These are phyloP conservation scores for Mucor indicus DNA, from an alignment of 371 early-diverging fungal genomes.

Conservation along the genomic window DNA sequence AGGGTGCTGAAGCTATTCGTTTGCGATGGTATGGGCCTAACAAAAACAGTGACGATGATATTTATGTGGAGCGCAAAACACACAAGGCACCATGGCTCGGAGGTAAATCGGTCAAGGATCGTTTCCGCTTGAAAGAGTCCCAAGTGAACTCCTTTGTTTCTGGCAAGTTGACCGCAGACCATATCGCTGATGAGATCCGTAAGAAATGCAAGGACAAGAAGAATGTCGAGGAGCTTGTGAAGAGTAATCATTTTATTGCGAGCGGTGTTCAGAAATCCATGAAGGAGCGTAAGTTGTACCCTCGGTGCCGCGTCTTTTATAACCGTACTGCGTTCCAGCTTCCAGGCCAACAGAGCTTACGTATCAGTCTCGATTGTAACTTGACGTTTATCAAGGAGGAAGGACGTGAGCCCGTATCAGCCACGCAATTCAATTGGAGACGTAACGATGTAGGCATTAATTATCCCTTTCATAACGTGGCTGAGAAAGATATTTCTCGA, in stretches of 20 bases:
- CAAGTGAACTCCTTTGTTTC: conserved; percentile 79
- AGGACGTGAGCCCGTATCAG: neutral
- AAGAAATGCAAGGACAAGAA: conserved; percentile 48
- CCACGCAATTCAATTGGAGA: conserved; percentile 70
- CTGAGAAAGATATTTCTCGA: conserved; percentile 73
- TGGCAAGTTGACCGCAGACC: conserved; percentile 81
- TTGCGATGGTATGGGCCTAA: conserved; percentile 87
- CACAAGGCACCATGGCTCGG: conserved; percentile 55
- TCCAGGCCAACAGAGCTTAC: conserved; percentile 94
- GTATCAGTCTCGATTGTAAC: conserved; percentile 97
- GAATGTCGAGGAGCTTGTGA: conserved; percentile 57
- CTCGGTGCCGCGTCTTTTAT: conserved; percentile 93
- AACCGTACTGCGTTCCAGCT: conserved; percentile 98
- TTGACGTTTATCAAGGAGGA: conserved; percentile 97
- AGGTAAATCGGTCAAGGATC: conserved; percentile 94
- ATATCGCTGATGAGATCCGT: conserved; percentile 74
- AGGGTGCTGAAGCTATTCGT: conserved; percentile 86
- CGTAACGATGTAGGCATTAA: conserved; percentile 86
- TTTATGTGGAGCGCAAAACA: conserved; percentile 48
- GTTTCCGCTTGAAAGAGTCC: conserved; percentile 91
- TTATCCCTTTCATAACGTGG: conserved; percentile 87
- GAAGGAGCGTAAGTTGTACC: conserved; percentile 71
- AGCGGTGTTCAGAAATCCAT: conserved; percentile 84
- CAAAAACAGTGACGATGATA: conserved; percentile 44
- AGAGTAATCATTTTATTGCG: conserved; percentile 74